phyloP scores from a whole-genome alignment of 2,329 filamentous ascomycete species.

The Diaporthe sp. region DNA sequence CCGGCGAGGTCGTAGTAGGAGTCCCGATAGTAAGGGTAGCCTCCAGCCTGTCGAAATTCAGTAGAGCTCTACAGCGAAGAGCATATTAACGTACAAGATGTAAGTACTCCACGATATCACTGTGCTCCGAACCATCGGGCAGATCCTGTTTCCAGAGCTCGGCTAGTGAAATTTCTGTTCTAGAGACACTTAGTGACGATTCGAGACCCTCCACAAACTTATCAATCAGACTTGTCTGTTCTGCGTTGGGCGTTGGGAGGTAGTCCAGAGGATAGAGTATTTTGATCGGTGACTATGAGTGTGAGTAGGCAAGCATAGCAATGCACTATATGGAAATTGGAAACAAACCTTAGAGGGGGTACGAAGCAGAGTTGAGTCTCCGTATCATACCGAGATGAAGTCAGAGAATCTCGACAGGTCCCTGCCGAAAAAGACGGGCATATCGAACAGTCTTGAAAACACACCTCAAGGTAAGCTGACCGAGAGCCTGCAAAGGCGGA shows the following conservation, averaged over 20 bases:
- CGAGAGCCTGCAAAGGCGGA: background rate
- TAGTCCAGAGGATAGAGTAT: background rate
- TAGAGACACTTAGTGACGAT: background rate
- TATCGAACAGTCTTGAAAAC: background rate
- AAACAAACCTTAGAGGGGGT: background rate
- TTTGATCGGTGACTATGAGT: background rate
- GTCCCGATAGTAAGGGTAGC: background rate
- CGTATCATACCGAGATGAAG: conserved; percentile 9
- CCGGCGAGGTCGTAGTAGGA: background rate
- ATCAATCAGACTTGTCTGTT: background rate
- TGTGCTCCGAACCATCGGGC: background rate
- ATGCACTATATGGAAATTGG: background rate
- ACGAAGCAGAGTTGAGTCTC: conserved; percentile 2
- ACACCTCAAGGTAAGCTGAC: background rate
- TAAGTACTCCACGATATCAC: background rate
- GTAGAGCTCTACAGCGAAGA: background rate
- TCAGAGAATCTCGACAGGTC: conserved; percentile 4
- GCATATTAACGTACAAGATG: background rate
- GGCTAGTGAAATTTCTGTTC: background rate
- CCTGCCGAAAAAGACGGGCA: background rate
- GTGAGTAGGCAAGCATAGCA: background rate
- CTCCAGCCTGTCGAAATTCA: background rate
- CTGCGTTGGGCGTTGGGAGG: background rate
- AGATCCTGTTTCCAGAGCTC: background rate
- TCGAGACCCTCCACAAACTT: background rate